phyloP scores from a whole-genome alignment of 495 filamentous ascomycete species.

The Margaritispora aquatica region DNA sequence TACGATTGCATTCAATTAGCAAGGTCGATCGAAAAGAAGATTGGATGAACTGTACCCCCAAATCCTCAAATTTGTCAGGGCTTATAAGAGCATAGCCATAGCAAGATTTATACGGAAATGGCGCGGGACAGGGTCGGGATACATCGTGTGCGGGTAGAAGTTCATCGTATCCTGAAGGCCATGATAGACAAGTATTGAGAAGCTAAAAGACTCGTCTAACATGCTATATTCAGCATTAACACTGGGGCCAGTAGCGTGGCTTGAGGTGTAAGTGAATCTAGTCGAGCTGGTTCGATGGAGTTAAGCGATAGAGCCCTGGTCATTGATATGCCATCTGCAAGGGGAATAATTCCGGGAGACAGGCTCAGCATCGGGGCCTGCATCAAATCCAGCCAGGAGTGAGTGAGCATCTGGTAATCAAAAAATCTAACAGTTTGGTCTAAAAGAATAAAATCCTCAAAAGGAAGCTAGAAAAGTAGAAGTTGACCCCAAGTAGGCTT shows the following conservation, averaged over 20 bases:
- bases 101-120: neutral
- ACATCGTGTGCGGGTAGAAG: neutral
- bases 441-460: neutral
- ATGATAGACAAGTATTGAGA: neutral
- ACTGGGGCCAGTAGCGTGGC: neutral
- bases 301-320: neutral
- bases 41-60: neutral
- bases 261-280: neutral
- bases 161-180: neutral
- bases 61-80: conserved; percentile 12
- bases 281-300: neutral
- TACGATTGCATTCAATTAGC: neutral
- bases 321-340: neutral
- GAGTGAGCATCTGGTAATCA: neutral
- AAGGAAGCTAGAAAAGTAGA: neutral
- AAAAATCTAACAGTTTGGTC: neutral
- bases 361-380: neutral
- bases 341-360: neutral
- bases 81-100: conserved; percentile 12
- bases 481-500: neutral
- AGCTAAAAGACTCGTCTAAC: neutral
- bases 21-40: neutral
- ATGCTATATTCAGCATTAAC: neutral
- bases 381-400: neutral
- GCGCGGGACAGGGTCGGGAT: neutral